Evolutionary conservation across 306 rosid genomes (phyloP).

Genomic region (barrel medic (Medicago truncatula)): DNA sequence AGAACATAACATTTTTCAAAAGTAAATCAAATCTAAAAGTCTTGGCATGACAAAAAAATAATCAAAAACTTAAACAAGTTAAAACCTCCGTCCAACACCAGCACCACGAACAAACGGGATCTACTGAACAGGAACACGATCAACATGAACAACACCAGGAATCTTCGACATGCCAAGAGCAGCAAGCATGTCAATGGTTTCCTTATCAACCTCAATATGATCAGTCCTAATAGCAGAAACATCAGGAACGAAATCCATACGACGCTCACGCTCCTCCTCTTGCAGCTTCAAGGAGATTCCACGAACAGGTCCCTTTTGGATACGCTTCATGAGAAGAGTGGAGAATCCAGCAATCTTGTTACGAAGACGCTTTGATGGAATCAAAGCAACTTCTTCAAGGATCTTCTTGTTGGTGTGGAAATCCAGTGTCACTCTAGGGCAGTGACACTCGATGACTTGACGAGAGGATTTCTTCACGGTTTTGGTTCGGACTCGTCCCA

Average conservation of each 20-base stretch:
- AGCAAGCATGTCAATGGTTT: not conserved
- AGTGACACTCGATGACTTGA: not conserved
- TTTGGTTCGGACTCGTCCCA: not conserved
- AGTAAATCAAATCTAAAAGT: not conserved
- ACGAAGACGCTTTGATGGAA: too few species aligned
- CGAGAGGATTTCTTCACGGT: slow-evolving; percentile 5
- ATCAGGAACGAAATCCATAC: not conserved
- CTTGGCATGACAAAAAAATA: not conserved
- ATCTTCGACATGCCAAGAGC: not conserved
- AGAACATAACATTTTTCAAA: not conserved
- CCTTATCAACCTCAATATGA: not conserved
- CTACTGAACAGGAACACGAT: not conserved
- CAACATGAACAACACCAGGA: not conserved
- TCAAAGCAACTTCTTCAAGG: not conserved
- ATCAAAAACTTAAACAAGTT: not conserved
- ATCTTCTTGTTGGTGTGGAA: slow-evolving; percentile 8
- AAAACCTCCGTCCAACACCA: not conserved
- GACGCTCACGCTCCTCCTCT: slow-evolving; percentile 14
- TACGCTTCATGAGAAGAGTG: slow-evolving; percentile 1
- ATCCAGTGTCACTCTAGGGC: not conserved
- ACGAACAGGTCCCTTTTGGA: slow-evolving; percentile 10
- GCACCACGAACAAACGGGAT: not conserved
- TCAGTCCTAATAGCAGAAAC: not conserved
- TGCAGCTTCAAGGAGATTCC: slow-evolving; percentile 11
- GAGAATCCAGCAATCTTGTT: not conserved